Conservation (phyloP, 2,329 filamentous ascomycete species). For the Diaporthe vaccinii region DNA sequence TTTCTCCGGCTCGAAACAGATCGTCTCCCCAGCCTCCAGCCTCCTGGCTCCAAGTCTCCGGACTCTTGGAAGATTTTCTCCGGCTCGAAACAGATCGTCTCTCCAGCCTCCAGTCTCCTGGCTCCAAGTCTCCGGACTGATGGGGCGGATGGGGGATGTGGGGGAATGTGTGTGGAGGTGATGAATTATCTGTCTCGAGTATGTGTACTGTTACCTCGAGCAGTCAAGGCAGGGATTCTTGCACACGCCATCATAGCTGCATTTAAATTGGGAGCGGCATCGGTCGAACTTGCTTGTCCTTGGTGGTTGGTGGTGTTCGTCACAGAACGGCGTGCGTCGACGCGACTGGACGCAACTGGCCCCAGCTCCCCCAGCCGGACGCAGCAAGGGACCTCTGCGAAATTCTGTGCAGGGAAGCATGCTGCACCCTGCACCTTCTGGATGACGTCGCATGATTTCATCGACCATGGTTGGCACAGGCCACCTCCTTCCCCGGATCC, state of each 20-base stretch:
- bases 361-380: not conserved
- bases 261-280: constrained; percentile 23
- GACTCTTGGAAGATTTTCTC: constrained; percentile 23
- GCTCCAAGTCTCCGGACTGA: not conserved
- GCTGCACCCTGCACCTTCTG: not conserved
- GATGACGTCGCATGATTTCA: constrained; percentile 32
- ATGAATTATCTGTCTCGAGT: not conserved
- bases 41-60: not conserved
- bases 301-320: constrained; percentile 20
- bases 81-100: constrained; percentile 8
- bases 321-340: not conserved
- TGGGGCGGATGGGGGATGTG: not conserved
- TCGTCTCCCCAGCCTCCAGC: constrained; percentile 1
- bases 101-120: constrained; percentile 5
- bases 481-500: constrained; percentile 19
- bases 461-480: constrained; percentile 25
- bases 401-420: constrained; percentile 11
- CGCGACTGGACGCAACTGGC: not conserved
- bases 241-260: not conserved
- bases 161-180: not conserved
- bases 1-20: constrained; percentile 24
- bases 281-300: not conserved
- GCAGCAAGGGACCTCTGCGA: constrained; percentile 13
- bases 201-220: constrained; percentile 8
- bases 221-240: not conserved